Evolutionary conservation across 257 asterid genomes (phyloP).

Genomic region (Scutellaria galericulata): DNA sequence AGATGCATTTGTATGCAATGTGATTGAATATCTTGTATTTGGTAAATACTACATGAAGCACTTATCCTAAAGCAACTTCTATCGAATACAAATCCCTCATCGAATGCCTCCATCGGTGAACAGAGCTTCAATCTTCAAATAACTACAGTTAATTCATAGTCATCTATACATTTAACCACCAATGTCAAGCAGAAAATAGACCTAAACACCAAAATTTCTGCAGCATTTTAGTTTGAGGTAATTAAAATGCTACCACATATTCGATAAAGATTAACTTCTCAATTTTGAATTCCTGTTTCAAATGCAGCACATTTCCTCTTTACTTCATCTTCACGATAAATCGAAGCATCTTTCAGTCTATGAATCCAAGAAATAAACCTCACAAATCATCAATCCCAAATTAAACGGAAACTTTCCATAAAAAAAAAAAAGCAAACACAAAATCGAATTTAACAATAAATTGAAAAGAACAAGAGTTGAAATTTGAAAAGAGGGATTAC

Average conservation of each 20-base stretch:
- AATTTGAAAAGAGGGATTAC: conserved; percentile 40
- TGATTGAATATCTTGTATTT: background rate
- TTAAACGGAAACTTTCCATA: background rate
- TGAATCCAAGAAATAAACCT: background rate
- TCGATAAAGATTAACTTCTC: background rate
- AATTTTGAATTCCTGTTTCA: background rate
- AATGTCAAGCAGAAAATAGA: conserved; percentile 7
- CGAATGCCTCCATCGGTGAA: background rate
- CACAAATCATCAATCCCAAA: background rate
- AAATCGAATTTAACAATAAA: background rate
- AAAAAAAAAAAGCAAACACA: conserved; percentile 1
- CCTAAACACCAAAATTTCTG: background rate
- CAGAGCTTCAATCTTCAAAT: background rate
- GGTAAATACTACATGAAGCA: conserved; percentile 12
- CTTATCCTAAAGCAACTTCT: background rate
- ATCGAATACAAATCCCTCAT: background rate
- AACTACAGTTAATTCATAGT: background rate
- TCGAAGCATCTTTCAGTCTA: background rate
- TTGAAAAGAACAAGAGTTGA: background rate
- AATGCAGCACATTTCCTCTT: conserved; percentile 17
- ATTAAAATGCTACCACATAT: background rate
- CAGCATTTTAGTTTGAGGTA: conserved; percentile 22
- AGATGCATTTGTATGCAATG: background rate
- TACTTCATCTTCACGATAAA: background rate
- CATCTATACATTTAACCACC: conserved; percentile 2